Percentiles rank a stretch among this genome's conserved stretches.
These are phyloP conservation scores for Eimeria sp. DNA, from an alignment of 169 alveolate species.

Conservation along the genomic window DNA sequence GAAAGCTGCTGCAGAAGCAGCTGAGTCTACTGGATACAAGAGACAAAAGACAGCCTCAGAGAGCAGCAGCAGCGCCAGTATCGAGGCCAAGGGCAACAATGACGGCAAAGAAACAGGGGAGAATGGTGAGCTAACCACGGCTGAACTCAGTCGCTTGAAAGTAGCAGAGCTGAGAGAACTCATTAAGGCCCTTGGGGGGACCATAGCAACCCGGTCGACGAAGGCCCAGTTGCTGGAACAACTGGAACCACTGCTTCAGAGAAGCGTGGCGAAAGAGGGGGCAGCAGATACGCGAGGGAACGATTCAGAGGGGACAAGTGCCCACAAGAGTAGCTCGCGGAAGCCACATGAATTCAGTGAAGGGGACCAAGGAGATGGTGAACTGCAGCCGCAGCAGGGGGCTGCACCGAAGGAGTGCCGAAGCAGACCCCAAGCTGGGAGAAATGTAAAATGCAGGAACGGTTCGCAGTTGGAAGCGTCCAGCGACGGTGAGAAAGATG, in stretches of 20 bases:
- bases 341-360: background rate
- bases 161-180: constrained; percentile 71
- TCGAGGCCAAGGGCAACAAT: constrained; percentile 72
- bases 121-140: constrained; percentile 12
- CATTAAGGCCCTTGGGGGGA: constrained; percentile 52
- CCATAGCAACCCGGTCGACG: constrained; percentile 2
- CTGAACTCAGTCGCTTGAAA: constrained; percentile 51
- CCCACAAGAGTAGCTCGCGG: background rate
- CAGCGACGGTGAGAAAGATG: background rate
- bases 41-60: constrained; percentile 48
- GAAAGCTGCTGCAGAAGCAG: constrained; percentile 35
- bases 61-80: constrained; percentile 51
- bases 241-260: constrained; percentile 50
- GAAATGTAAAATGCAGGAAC: background rate
- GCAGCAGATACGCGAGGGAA: background rate
- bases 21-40: background rate
- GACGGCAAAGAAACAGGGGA: constrained; percentile 33
- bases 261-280: background rate
- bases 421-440: constrained; percentile 8
- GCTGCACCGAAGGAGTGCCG: background rate
- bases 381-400: constrained; percentile 41
- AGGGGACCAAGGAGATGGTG: constrained; percentile 10
- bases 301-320: background rate
- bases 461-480: background rate
- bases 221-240: constrained; percentile 66